These are phyloP conservation scores for Rosa hybrid DNA, from an alignment of 331 rosid species.

Conservation along the genomic window DNA sequence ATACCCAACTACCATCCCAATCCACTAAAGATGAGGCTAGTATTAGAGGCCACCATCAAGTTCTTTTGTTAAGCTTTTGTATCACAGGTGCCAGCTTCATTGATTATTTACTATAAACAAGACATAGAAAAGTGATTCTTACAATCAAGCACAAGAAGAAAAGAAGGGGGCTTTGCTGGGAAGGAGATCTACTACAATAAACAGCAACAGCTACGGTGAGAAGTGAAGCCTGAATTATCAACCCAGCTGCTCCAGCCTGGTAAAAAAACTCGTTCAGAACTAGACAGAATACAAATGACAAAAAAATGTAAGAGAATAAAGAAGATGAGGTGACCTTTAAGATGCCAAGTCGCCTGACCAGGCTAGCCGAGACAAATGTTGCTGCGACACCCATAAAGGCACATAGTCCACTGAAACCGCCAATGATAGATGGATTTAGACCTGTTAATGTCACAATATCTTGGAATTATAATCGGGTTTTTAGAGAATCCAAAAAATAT, in stretches of 20 bases:
- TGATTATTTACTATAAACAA: background rate
- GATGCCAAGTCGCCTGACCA: conserved; percentile 78
- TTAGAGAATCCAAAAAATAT: background rate
- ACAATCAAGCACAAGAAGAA: conserved; percentile 82
- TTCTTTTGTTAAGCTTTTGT: background rate
- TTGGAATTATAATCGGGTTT: conserved; percentile 6
- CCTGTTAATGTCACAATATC: conserved; percentile 43
- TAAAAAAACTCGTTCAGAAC: conserved; percentile 27
- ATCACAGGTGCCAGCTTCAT: background rate
- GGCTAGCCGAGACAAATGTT: conserved; percentile 81
- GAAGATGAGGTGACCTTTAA: conserved; percentile 56
- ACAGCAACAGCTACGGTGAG: conserved; percentile 84
- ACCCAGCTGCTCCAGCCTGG: conserved; percentile 97
- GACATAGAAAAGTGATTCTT: conserved; percentile 42
- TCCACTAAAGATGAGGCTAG: background rate
- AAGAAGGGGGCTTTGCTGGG: conserved; percentile 75
- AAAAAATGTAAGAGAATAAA: conserved; percentile 19
- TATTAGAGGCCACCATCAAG: background rate
- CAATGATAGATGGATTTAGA: conserved; percentile 79
- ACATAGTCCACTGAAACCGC: conserved; percentile 88
- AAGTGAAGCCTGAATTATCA: conserved; percentile 92
- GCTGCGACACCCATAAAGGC: conserved; percentile 98
- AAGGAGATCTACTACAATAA: conserved; percentile 74
- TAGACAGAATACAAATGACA: conserved; percentile 11
- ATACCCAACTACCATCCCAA: background rate